Conservation (phyloP, 2,329 filamentous ascomycete genomes). For the Fusarium sp. region DNA sequence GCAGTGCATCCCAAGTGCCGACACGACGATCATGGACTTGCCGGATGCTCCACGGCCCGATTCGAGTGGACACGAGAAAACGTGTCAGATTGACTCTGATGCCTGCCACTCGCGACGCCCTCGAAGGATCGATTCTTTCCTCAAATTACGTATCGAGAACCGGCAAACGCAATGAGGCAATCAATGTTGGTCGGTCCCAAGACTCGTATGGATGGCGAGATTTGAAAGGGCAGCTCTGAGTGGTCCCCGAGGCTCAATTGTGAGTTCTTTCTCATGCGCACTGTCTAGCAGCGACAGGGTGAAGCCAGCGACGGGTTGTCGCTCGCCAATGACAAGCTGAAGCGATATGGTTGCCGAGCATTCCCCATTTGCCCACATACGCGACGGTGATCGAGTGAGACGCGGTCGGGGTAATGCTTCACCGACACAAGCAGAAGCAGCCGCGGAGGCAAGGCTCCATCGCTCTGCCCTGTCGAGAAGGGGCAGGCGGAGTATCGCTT, state of each 20-base stretch:
- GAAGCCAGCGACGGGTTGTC: neutral
- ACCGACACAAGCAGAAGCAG: neutral
- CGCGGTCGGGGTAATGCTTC: slow-evolving; percentile 10
- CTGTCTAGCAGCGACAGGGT: neutral
- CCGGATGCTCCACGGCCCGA: slow-evolving; percentile 39
- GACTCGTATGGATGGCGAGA: slow-evolving; percentile 15
- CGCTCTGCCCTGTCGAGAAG: slow-evolving; percentile 7
- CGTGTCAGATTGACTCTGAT: neutral
- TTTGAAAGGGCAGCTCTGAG: neutral
- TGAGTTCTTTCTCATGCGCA: slow-evolving; percentile 24
- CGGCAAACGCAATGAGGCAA: slow-evolving; percentile 16
- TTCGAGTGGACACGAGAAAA: slow-evolving; percentile 26
- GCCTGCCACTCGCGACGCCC: slow-evolving; percentile 8
- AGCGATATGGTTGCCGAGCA: slow-evolving; percentile 1
- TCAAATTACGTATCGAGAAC: slow-evolving; percentile 16
- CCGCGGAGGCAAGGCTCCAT: slow-evolving; percentile 12
- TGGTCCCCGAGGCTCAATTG: slow-evolving; percentile 21
- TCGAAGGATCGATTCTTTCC: slow-evolving; percentile 8
- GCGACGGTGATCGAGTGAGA: slow-evolving; percentile 8
- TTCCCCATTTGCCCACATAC: slow-evolving; percentile 13
- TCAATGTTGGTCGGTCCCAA: slow-evolving; percentile 19
- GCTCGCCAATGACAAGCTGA: slow-evolving; percentile 19
- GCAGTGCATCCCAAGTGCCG: slow-evolving; percentile 38
- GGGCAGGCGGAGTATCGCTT: slow-evolving; percentile 14
- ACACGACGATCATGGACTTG: slow-evolving; percentile 27